phyloP scores from a whole-genome alignment of 176 grass and related monocot species.

The Puya raimondii region DNA sequence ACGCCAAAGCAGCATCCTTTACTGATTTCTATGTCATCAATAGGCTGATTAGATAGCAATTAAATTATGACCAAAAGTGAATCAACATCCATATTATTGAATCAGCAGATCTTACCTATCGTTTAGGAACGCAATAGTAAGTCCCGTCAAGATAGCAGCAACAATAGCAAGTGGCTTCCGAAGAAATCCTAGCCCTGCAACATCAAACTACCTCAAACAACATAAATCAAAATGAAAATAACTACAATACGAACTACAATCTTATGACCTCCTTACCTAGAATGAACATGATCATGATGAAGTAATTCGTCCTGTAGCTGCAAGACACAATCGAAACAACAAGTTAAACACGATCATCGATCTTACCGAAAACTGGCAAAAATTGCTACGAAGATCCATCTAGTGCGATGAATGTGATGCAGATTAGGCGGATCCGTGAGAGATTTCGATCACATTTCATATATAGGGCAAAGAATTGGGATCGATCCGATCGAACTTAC shows the following conservation, averaged over 20 bases:
- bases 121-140: constrained; percentile 85
- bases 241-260: not conserved
- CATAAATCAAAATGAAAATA: constrained; percentile 8
- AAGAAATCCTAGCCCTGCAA: constrained; percentile 71
- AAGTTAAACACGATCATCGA: not conserved
- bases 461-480: not conserved
- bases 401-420: not conserved
- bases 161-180: constrained; percentile 78
- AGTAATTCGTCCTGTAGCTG: constrained; percentile 75
- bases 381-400: not conserved
- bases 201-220: constrained; percentile 8
- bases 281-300: constrained; percentile 8
- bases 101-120: constrained; percentile 46
- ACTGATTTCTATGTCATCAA: too few relatives aligned
- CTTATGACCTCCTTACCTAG: constrained; percentile 11
- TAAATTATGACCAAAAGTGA: too few relatives aligned
- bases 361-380: not conserved
- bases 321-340: constrained; percentile 16
- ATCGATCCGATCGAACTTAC: constrained; percentile 34
- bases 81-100: not conserved
- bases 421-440: not conserved
- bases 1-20: too few relatives aligned
- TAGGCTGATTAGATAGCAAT: too few relatives aligned
- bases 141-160: constrained; percentile 72
- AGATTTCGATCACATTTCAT: constrained; percentile 4